Percentiles rank a stretch among this genome's conserved stretches.
Conservation (phyloP, 1,139 yeast species). For the Hyphopichia khmerensis region DNA sequence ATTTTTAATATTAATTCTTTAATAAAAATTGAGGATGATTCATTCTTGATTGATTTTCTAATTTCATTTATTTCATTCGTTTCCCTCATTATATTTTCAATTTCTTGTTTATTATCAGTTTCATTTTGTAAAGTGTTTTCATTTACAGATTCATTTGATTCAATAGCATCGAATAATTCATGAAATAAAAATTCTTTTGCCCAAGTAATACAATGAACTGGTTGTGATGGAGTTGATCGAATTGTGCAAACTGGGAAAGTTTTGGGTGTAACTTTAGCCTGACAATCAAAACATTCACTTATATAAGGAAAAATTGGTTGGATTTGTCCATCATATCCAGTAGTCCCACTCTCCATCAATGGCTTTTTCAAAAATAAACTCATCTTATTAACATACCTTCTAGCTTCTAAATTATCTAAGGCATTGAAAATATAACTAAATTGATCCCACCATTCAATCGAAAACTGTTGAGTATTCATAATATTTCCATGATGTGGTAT, state of each 20-base stretch:
- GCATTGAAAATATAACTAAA: constrained; percentile 87
- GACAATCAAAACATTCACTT: constrained; percentile 94
- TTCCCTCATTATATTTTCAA: constrained; percentile 67
- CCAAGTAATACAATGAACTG: constrained; percentile 97
- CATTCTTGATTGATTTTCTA: constrained; percentile 42
- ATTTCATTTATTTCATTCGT: constrained; percentile 73
- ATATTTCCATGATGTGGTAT: constrained; percentile 87
- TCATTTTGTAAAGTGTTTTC: constrained; percentile 45
- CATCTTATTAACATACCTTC: constrained; percentile 84
- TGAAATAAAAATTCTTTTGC: constrained; percentile 87
- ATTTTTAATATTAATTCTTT: constrained; percentile 51
- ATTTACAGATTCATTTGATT: constrained; percentile 17
- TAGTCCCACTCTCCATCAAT: constrained; percentile 90
- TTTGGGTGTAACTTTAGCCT: constrained; percentile 82
- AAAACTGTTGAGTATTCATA: constrained; percentile 71
- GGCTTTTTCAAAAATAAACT: constrained; percentile 73
- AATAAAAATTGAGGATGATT: constrained; percentile 27
- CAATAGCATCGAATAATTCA: constrained; percentile 69
- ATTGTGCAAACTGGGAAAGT: constrained; percentile 96
- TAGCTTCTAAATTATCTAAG: constrained; percentile 87
- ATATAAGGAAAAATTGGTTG: constrained; percentile 83
- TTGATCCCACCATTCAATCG: constrained; percentile 76
- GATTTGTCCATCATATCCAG: constrained; percentile 91
- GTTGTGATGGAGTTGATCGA: constrained; percentile 93
- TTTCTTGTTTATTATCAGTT: constrained; percentile 64